These are phyloP conservation scores for Nemania diffusa DNA, from an alignment of 2,329 filamentous ascomycete species.

Conservation along the genomic window DNA sequence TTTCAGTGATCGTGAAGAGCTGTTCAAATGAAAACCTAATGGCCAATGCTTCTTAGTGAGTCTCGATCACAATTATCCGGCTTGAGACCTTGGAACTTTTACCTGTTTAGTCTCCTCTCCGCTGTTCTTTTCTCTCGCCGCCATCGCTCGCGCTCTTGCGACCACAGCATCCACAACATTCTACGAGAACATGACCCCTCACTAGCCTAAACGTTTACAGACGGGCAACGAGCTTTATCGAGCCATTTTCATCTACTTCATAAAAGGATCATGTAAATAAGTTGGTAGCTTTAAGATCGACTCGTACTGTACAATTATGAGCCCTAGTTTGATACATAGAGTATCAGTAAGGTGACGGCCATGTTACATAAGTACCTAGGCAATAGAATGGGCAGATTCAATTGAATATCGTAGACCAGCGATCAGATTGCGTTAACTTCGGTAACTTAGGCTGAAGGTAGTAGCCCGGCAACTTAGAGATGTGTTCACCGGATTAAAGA, in stretches of 20 bases:
- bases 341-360: too few relatives aligned
- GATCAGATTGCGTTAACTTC: background rate
- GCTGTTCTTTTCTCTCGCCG: conserved; percentile 1
- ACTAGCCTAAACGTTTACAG: too few relatives aligned
- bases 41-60: conserved; percentile 4
- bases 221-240: too few relatives aligned
- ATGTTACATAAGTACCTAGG: too few relatives aligned
- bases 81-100: conserved; percentile 2
- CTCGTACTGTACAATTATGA: too few relatives aligned
- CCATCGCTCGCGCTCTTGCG: conserved; percentile 7
- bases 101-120: conserved; percentile 8
- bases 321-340: too few relatives aligned
- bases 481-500: conserved; percentile 25
- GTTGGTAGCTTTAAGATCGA: too few relatives aligned
- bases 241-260: too few relatives aligned
- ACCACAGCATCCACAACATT: background rate
- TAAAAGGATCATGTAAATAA: too few relatives aligned
- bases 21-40: background rate
- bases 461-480: background rate
- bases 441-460: background rate
- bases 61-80: conserved; percentile 4
- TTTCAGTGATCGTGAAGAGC: background rate
- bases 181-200: background rate
- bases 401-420: background rate
- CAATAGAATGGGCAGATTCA: background rate